Evolutionary conservation across 1,139 yeast species (phyloP), one percentile per base, ranked within the genome.

Genomic region (Suhomyces wounanorum): DNA sequence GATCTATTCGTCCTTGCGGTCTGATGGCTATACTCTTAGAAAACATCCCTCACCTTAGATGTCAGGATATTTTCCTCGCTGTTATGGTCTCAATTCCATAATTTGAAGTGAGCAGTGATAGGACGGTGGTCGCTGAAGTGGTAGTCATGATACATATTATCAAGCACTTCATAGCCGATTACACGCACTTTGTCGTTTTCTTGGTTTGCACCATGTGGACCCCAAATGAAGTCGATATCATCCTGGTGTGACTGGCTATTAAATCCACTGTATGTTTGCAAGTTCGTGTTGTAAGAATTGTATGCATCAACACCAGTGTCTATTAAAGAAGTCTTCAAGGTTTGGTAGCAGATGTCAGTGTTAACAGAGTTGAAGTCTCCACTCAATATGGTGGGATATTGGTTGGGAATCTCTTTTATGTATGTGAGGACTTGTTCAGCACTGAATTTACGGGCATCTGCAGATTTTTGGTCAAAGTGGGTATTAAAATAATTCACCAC

Each of bases 61-160:
- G 13, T 10, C 13, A 8, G 30, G 3, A 26, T 3, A 3, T 26
- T 8, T 26, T 4, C 30, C n/a, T 11, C 33, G 3, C 14, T 30
- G 33, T 5, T 11, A 6, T 11, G 13, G n/a, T 13, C 18, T 28
- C 18, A 40, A 17, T 40, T 40, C 42, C 42, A 40, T 17, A 40
- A 40, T 42, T 58, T 52, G 40, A 62, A 59, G 44, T 73, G 72
- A 9, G 69, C 65, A 26, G 66, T 62, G 14, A 77, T 67, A 0
- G 81, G 79, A 53, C 82, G 63, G 55, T 78, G 82, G 58, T 78
- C 83, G 45, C 78, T 72, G 33, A 72, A 64, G 52, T 69, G 69
- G 49, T 49, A 61, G 1, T 60, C 64, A 26, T 61, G 52, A 47
- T 64, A 58, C 16, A 67, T 54, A 44, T 63, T 63, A 30, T 72